Base-by-base conservation (phyloP, 352 stramenopile genomes). In the Pythium phragmitis region DNA sequence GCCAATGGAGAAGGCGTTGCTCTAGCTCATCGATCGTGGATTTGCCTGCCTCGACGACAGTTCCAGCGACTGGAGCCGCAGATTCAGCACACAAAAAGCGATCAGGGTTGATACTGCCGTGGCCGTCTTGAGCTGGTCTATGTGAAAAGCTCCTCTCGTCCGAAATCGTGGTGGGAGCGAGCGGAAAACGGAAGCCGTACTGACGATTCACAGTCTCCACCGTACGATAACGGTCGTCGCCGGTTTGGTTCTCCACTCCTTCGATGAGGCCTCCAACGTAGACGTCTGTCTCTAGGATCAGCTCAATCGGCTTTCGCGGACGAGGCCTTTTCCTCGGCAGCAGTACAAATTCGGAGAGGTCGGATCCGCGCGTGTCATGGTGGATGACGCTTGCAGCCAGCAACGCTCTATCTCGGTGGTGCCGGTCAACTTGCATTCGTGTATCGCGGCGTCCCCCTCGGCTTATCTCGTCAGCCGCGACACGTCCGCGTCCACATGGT, bases 311-410 rank as follows among this genome's bases (percentile, higher is more conserved):
- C 41, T 73, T 75, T n/a, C 74, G 65, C 7, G 74, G 74, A 42
- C 64, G 72, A 39, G 74, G 74, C 8, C 74, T 69, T 41, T 65
- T 74, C 52, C 57, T 49, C 16, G 63, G 72, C n/a, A 74, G 26
- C 42, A 67, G 67, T n/a, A 76, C 72, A 52, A 77, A 79, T 43
- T 77, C 71, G 7, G 61, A 70, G 11, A 81, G 33, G 9, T 49
- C 17, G 13, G 58, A 57, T 12, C 45, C n/a, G 17, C n/a, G 7
- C 45, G 26, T n/a, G 8, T 37, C 52, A 7, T 34, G n/a, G 33
- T 41, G 43, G 6, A 11, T 7, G 13, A 39, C 26, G 4, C 9
- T 55, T 12, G n/a, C 2, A 33, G 26, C 47, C 1, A 33, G 46
- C 1, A 26, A 12, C 7, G 13, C 13, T 48, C 33, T 7, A 46